phyloP scores from a whole-genome alignment of 768 basidiomycete genomes.

The Termitomyces heimii region DNA sequence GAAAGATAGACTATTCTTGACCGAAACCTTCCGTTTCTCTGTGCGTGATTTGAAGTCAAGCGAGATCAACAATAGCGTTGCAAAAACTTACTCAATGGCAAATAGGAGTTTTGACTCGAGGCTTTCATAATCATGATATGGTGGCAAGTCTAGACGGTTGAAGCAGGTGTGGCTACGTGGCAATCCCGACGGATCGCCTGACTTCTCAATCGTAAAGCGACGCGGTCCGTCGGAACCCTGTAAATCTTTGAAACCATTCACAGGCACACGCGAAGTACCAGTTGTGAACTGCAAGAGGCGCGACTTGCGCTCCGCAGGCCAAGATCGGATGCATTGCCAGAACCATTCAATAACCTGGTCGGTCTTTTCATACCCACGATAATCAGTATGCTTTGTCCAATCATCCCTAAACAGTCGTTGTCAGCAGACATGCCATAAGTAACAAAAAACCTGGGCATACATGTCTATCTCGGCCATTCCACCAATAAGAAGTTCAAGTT shows the following conservation, averaged over 20 bases:
- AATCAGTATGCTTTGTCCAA: constrained; percentile 93
- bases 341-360: constrained; percentile 94
- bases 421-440: not conserved
- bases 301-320: constrained; percentile 87
- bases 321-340: constrained; percentile 87
- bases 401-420: constrained; percentile 51
- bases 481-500: constrained; percentile 84
- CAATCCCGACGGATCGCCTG: constrained; percentile 81
- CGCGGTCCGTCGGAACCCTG: constrained; percentile 92
- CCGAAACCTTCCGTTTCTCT: constrained; percentile 80
- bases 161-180: constrained; percentile 95
- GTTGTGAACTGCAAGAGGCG: constrained; percentile 87
- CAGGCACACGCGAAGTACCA: constrained; percentile 78
- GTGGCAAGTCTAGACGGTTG: constrained; percentile 83
- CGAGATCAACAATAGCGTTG: not conserved
- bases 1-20: constrained; percentile 37
- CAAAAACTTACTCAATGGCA: constrained; percentile 66
- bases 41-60: not conserved
- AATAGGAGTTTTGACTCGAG: constrained; percentile 81
- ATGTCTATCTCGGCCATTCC: constrained; percentile 93
- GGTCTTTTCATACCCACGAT: constrained; percentile 80
- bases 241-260: constrained; percentile 92
- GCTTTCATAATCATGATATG: constrained; percentile 84
- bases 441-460: constrained; percentile 28
- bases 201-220: constrained; percentile 93